Evolutionary conservation across 768 basidiomycete species (phyloP), one percentile per base, ranked within the genome.

Genomic region (Kwoniella bestiolae): DNA sequence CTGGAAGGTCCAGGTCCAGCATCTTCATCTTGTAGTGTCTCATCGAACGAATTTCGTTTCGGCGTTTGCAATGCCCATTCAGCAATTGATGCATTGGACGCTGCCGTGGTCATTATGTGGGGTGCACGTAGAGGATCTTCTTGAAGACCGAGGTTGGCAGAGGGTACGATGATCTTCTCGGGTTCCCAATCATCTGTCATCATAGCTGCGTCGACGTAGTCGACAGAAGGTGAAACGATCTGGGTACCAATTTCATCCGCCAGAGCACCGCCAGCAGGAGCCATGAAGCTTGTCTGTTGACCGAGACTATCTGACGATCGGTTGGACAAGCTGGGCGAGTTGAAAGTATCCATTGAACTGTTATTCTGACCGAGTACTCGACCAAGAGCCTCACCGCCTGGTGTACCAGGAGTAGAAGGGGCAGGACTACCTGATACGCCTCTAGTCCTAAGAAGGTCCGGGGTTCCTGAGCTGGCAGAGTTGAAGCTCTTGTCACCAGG

Each of bases 221-320:
- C 57, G 8, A 50, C 56, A 9, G 53, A 18, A 6, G 61, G 29
- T 11, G 61, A 53, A 28, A 59, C 61, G 28, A 73, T 66, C 34
- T 66, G 58, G n/a, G 56, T 47, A 11, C 68, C 75, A 6, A 80
- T 66, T 65, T 80, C 79, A 53, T 78, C 77, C 18, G 69, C 68
- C 0, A 80, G 66, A 12, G 77, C 75, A 38, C 44, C 34, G n/a
- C 60, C 59, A 3, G 60, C 26, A 18, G 66, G 66, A 46, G 61
- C 67, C 44, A 67, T 50, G 52, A 74, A 65, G 49, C 65, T 66
- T 12, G 34, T 53, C 16, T 63, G 44, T n/a, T 55, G 58, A 49
- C 49, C 31, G 8, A 68, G 44, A 34, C 61, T 60, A 29, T 56
- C 60, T 5, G 31, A n/a, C 1, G 68, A 70, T 44, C 52, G 50